Conservation (phyloP, 2,329 filamentous ascomycete species). For the Myriosclerotinia curreyana region DNA sequence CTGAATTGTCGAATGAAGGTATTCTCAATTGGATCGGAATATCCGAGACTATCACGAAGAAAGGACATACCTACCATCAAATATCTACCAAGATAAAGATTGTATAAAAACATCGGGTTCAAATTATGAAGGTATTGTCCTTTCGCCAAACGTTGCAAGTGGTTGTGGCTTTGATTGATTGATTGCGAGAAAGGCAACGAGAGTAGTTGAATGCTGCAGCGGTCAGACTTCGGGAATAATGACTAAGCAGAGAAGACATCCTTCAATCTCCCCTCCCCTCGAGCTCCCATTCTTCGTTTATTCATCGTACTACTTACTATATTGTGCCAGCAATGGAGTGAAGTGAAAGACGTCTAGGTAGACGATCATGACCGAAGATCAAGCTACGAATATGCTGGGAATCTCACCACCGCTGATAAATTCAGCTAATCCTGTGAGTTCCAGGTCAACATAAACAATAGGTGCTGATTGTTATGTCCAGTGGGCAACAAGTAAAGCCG, state of each 20-base stretch:
- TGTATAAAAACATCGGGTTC: background rate
- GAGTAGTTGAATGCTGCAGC: too few species aligned
- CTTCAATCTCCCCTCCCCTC: too few species aligned
- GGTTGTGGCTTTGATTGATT: background rate
- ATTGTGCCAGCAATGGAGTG: background rate
- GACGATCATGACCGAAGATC: background rate
- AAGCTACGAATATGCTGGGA: background rate
- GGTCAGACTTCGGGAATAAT: background rate
- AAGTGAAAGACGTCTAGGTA: background rate
- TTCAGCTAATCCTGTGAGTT: conserved; percentile 58
- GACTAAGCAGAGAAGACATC: background rate
- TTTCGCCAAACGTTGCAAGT: background rate
- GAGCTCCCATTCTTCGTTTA: too few species aligned
- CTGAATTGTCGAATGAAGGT: background rate
- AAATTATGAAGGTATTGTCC: background rate
- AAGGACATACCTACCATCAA: background rate
- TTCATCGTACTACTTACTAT: background rate
- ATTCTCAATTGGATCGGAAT: background rate
- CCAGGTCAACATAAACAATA: background rate
- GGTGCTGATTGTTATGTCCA: conserved; percentile 13
- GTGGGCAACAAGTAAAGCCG: conserved; percentile 65
- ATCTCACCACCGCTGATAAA: conserved; percentile 60
- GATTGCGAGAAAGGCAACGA: too few species aligned
- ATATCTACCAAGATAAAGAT: background rate
- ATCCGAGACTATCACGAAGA: background rate